These are phyloP conservation scores for Epichloe scottii DNA, from an alignment of 2,329 filamentous ascomycete genomes.

Conservation along the genomic window DNA sequence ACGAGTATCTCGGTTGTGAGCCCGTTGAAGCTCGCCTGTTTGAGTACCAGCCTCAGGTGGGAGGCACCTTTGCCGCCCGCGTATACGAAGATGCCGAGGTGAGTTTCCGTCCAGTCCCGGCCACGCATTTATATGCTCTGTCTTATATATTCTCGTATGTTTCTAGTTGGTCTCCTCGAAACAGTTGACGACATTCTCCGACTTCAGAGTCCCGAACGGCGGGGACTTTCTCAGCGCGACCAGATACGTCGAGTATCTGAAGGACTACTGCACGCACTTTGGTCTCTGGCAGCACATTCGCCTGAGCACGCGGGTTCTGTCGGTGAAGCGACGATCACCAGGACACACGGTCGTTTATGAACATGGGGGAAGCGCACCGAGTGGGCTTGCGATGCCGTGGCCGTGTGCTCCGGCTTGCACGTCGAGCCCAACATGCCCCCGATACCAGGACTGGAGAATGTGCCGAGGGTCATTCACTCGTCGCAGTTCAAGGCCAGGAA, in stretches of 20 bases:
- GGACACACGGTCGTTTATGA: conserved; percentile 6
- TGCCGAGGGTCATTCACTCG: conserved; percentile 28
- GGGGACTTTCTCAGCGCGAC: conserved; percentile 28
- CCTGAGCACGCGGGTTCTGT: conserved; percentile 18
- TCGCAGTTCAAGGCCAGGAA: conserved; percentile 26
- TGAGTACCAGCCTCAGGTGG: conserved; percentile 26
- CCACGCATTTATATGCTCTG: not conserved
- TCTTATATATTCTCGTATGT: no score
- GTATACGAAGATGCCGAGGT: conserved; percentile 31
- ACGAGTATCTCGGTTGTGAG: conserved; percentile 17
- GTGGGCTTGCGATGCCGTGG: conserved; percentile 29
- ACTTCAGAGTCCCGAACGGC: conserved; percentile 24
- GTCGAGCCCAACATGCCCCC: conserved; percentile 23
- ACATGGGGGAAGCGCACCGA: not conserved
- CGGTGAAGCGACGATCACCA: conserved; percentile 8
- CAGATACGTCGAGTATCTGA: conserved; percentile 27
- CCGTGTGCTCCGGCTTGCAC: conserved; percentile 30
- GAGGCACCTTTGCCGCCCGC: conserved; percentile 30
- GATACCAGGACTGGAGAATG: conserved; percentile 24
- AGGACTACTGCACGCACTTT: conserved; percentile 26
- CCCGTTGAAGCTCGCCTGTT: conserved; percentile 28
- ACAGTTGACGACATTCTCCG: conserved; percentile 34
- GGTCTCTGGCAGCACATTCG: conserved; percentile 24
- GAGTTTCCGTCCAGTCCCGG: not conserved
- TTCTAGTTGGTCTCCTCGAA: conserved; percentile 30